Base-by-base conservation (phyloP, 148 eudicot species). In the Simmondsia chinensis region DNA sequence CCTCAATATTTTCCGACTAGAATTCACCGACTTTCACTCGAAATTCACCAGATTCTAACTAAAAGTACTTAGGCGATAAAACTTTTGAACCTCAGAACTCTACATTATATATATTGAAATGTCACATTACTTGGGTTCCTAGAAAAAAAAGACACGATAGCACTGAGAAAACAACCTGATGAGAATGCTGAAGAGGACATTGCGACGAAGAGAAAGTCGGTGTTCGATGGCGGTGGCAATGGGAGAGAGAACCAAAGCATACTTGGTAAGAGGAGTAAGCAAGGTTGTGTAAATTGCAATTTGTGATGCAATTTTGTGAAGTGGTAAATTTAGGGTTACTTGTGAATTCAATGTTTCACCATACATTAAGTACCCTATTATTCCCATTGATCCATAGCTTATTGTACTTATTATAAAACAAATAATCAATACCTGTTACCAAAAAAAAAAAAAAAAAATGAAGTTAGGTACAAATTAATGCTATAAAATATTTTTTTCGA, bases 261-360 rank as follows among this genome's bases (percentile, higher is more conserved):
- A 75, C 25, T 75, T 75, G 9, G 82, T 74, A 1, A 75, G 22
- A 1, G 82, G 82, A 8, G 60, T 66, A 4, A 66, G 60, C 71
- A 77, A 58, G 12, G 78, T 61, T 0, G 72, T 64, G 64, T 71
- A 78, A 17, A 78, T 74, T 3, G 81, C 86, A 2, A 79, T 33
- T 35, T 72, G 60, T 1, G 79, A 71, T 62, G 79, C 66, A 23
- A 72, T 8, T 38, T 71, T 53, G 14, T 47, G 58, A 15, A 56
- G 41, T 5, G 81, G 81, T 6, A 79, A 63, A 62, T 71, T 79
- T 18, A 79, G 19, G 17, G 87, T 72, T 27, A 79, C 64, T 22
- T 75, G 81, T 5, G 78, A 68, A 15, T 61, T 50, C 22, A 71
- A 48, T 13, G 39, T n/a, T 3, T 71, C 54, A 28, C 87, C 82